Evolutionary conservation across 1,139 yeast genomes (phyloP).

Genomic region (Sugiyamaella paludigena): DNA sequence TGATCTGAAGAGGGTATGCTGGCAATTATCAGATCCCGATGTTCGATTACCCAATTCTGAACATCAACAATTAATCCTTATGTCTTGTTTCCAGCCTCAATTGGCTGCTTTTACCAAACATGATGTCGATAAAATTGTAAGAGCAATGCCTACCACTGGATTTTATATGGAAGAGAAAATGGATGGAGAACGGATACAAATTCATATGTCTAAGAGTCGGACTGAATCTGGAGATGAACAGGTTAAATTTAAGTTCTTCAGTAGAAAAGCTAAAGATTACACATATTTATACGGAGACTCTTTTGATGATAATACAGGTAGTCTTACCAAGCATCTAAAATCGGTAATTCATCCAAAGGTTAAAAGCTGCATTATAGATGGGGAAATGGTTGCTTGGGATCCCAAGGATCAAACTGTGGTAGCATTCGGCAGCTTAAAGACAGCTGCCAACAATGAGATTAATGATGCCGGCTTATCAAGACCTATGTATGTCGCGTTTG

Average conservation of each 20-base stretch:
- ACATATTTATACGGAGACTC: conserved; percentile 71
- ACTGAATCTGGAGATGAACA: conserved; percentile 31
- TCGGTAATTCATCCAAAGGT: conserved; percentile 48
- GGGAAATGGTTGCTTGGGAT: conserved; percentile 93
- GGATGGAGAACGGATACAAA: conserved; percentile 86
- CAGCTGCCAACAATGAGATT: conserved; percentile 54
- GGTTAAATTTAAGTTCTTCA: conserved; percentile 54
- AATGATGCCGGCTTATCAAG: conserved; percentile 22
- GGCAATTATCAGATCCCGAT: conserved; percentile 49
- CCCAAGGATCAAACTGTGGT: conserved; percentile 54
- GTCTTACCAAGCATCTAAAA: conserved; percentile 56
- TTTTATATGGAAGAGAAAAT: conserved; percentile 85
- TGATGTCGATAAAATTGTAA: conserved; percentile 50
- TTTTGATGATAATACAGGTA: conserved; percentile 48
- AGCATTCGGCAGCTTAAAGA: conserved; percentile 78
- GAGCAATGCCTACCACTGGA: conserved; percentile 41
- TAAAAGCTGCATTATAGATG: conserved; percentile 62
- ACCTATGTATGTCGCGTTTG: conserved; percentile 56
- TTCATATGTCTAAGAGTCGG: conserved; percentile 49
- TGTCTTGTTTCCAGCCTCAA: conserved; percentile 64
- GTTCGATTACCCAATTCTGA: conserved; percentile 20
- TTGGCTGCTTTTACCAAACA: conserved; percentile 54
- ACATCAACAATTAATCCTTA: conserved; percentile 23
- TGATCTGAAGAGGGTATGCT: conserved; percentile 59
- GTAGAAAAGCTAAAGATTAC: conserved; percentile 72